Evolutionary conservation across 176 grass and related monocot genomes (phyloP).

Genomic region (Pontederia crassipes): DNA sequence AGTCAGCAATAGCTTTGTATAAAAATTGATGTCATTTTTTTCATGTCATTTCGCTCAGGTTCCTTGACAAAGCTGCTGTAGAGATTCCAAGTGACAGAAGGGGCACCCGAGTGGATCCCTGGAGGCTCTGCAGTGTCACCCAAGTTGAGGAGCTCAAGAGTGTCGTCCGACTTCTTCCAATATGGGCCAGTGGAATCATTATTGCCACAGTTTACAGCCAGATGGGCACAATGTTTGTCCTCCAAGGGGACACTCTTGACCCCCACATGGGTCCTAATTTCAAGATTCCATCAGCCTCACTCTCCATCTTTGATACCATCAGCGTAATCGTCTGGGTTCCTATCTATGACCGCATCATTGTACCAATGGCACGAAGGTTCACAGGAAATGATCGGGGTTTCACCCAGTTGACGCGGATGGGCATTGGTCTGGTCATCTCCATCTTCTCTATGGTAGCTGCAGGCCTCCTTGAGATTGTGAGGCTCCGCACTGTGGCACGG

Average conservation of each 20-base stretch:
- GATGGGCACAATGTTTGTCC: neutral
- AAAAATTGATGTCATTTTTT: neutral
- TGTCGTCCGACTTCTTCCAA: conserved; percentile 2
- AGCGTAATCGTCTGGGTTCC: conserved; percentile 12
- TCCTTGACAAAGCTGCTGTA: conserved; percentile 10
- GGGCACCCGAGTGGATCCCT: neutral
- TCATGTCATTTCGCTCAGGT: conserved; percentile 3
- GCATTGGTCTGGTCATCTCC: conserved; percentile 12
- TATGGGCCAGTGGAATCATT: conserved; percentile 7
- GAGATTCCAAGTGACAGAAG: neutral
- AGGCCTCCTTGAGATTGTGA: neutral
- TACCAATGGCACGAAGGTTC: conserved; percentile 3
- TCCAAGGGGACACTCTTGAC: conserved; percentile 8
- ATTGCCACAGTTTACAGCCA: neutral
- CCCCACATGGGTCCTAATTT: neutral
- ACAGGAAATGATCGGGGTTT: conserved; percentile 10
- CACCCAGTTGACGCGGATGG: conserved; percentile 4
- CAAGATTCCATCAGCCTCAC: conserved; percentile 3
- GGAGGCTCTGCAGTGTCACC: conserved; percentile 14
- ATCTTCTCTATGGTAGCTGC: conserved; percentile 13
- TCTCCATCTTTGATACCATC: conserved; percentile 6
- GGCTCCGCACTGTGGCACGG: conserved; percentile 2
- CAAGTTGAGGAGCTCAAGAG: conserved; percentile 15
- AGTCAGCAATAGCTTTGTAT: too few relatives aligned
- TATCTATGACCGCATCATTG: neutral